Conservation (phyloP, 495 filamentous ascomycete genomes). For the Stereocaulon alpinum region DNA sequence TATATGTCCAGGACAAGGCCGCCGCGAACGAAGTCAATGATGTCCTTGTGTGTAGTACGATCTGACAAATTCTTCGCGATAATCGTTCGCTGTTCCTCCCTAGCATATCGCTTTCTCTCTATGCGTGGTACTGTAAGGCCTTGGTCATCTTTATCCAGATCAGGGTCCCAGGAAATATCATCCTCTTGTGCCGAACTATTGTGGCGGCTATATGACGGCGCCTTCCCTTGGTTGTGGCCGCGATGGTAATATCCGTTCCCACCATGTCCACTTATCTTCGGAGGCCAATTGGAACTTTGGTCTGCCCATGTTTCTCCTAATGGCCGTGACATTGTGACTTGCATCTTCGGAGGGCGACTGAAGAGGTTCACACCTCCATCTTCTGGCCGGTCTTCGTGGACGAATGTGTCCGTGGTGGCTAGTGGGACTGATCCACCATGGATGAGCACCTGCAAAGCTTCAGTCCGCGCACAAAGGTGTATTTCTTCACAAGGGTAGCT, state of each 20-base stretch:
- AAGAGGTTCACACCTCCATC: conserved; percentile 22
- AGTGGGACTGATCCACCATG: conserved; percentile 31
- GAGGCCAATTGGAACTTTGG: conserved; percentile 2
- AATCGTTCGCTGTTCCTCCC: conserved; percentile 49
- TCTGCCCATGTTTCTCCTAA: conserved; percentile 4
- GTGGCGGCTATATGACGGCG: conserved; percentile 9
- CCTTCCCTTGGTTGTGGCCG: conserved; percentile 4
- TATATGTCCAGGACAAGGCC: conserved; percentile 62
- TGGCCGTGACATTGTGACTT: conserved; percentile 5
- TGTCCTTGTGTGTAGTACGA: conserved; percentile 53
- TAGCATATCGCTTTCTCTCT: conserved; percentile 27
- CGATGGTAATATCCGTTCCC: background rate
- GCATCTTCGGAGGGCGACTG: background rate
- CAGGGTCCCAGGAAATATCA: conserved; percentile 29
- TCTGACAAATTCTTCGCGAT: conserved; percentile 53
- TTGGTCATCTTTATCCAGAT: conserved; percentile 34
- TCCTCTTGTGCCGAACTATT: conserved; percentile 24
- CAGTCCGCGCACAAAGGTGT: conserved; percentile 21
- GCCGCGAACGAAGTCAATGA: conserved; percentile 55
- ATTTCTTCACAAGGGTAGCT: conserved; percentile 14
- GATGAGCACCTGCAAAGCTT: conserved; percentile 39
- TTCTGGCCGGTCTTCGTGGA: conserved; percentile 16
- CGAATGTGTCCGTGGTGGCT: conserved; percentile 19
- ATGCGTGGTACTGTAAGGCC: conserved; percentile 15
- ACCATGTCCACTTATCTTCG: background rate